These are phyloP conservation scores for Grosmannia serpens DNA, from an alignment of 2,329 filamentous ascomycete genomes.

Conservation along the genomic window DNA sequence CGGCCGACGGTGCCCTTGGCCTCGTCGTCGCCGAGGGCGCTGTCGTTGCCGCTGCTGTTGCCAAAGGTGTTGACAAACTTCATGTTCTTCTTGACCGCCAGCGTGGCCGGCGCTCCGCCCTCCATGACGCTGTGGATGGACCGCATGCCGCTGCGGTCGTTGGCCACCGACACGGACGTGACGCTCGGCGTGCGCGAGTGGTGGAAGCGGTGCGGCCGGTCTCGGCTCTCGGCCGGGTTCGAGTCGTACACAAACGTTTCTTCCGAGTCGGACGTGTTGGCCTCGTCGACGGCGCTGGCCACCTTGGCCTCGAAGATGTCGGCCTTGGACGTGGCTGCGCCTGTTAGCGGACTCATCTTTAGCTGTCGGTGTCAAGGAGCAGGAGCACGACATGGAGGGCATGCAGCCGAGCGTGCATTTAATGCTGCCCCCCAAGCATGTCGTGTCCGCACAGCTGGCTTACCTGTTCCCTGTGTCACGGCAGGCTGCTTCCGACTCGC, in stretches of 20 bases:
- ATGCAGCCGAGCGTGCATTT: no score
- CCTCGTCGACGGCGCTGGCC: conserved; percentile 89
- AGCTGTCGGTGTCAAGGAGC: no score
- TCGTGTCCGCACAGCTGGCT: conserved; percentile 23
- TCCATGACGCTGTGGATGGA: conserved; percentile 60
- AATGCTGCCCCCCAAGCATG: not conserved
- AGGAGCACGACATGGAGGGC: no score
- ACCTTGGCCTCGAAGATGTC: conserved; percentile 98
- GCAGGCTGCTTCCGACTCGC: conserved; percentile 60
- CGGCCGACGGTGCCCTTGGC: conserved; percentile 48
- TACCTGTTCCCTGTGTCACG: conserved; percentile 63
- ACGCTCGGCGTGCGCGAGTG: conserved; percentile 93
- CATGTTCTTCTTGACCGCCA: conserved; percentile 81
- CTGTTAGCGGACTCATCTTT: not conserved
- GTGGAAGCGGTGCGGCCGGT: conserved; percentile 52
- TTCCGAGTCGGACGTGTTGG: conserved; percentile 91
- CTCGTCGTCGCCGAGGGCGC: conserved; percentile 51
- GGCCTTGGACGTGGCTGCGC: conserved; percentile 67
- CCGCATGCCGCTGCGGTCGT: conserved; percentile 49
- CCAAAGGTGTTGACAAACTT: conserved; percentile 86
- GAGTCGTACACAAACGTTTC: conserved; percentile 99
- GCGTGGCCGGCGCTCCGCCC: conserved; percentile 21
- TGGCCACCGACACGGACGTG: conserved; percentile 62
- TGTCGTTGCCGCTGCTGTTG: conserved; percentile 41
- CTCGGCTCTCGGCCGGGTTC: conserved; percentile 63